Percentiles rank a stretch among this genome's conserved stretches.
These are phyloP conservation scores for Daldinia sp. DNA, from an alignment of 2,329 filamentous ascomycete species.

Conservation along the genomic window DNA sequence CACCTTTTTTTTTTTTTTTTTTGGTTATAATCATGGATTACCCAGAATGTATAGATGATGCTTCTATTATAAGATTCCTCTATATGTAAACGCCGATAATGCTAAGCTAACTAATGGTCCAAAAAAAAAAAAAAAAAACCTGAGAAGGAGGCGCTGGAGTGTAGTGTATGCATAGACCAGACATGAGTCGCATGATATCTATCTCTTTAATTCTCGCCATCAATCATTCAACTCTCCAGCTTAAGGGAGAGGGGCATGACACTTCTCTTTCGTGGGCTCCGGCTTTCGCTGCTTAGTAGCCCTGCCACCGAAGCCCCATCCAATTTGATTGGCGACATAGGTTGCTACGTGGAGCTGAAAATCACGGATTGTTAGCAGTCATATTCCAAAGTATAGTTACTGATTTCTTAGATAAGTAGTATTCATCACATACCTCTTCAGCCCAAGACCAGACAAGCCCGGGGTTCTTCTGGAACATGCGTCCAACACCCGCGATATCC, in stretches of 20 bases:
- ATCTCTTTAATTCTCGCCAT: neutral
- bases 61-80: neutral
- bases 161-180: neutral
- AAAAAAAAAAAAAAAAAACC: neutral
- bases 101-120: neutral
- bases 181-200: neutral
- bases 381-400: neutral
- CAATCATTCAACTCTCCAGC: neutral
- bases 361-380: slow-evolving; percentile 15
- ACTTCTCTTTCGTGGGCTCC: neutral
- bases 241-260: neutral
- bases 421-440: slow-evolving; percentile 59
- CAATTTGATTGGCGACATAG: slow-evolving; percentile 62
- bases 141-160: neutral
- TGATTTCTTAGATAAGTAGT: neutral
- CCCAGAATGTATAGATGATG: neutral
- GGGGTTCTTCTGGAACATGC: slow-evolving; percentile 70
- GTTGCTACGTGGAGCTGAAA: slow-evolving; percentile 29
- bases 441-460: slow-evolving; percentile 68
- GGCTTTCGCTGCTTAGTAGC: slow-evolving; percentile 13
- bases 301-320: slow-evolving; percentile 65
- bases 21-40: neutral
- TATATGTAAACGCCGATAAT: slow-evolving; percentile 7
- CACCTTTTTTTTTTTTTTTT: neutral
- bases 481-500: slow-evolving; percentile 63